Percentiles rank a stretch among this genome's conserved stretches.
Evolutionary conservation across 2,329 filamentous ascomycete species (phyloP).

Genomic region (Colletotrichum orchidophilum): DNA sequence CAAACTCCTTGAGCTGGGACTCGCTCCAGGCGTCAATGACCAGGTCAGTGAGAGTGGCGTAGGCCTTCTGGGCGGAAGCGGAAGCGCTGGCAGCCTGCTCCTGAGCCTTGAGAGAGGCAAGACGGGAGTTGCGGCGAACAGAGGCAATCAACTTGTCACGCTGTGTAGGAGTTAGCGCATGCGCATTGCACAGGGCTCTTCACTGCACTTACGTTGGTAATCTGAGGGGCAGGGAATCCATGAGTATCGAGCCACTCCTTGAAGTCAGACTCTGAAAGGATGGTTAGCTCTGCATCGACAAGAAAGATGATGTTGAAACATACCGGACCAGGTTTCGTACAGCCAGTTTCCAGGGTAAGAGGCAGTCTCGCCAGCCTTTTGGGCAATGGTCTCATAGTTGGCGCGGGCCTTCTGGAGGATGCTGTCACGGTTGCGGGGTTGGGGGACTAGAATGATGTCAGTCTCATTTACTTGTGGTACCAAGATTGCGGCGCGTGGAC

Average conservation of each 20-base stretch:
- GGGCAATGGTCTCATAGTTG: slow-evolving; percentile 82
- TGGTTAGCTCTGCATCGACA: neutral
- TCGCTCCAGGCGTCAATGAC: slow-evolving; percentile 93
- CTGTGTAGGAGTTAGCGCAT: slow-evolving; percentile 40
- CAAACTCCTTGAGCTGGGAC: slow-evolving; percentile 88
- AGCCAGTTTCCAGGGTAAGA: slow-evolving; percentile 97
- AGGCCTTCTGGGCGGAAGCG: slow-evolving; percentile 73
- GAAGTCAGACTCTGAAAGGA: slow-evolving; percentile 76
- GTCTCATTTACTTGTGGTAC: neutral
- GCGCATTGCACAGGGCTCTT: accelerated
- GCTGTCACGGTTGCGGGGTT: slow-evolving; percentile 86
- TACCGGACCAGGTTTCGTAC: slow-evolving; percentile 82
- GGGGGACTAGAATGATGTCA: slow-evolving; percentile 65
- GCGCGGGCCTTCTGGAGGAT: slow-evolving; percentile 80
- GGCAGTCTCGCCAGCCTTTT: slow-evolving; percentile 77
- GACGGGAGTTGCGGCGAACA: slow-evolving; percentile 89
- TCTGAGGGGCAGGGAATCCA: slow-evolving; percentile 87
- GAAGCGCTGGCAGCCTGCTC: slow-evolving; percentile 68
- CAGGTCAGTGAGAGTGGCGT: slow-evolving; percentile 80
- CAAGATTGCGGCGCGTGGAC: slow-evolving; percentile 18
- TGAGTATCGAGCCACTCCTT: slow-evolving; percentile 94
- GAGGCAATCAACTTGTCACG: slow-evolving; percentile 90
- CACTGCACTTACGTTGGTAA: slow-evolving; percentile 61
- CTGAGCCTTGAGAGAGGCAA: slow-evolving; percentile 76
- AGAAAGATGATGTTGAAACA: neutral